Evolutionary conservation across 2,329 filamentous ascomycete species (phyloP), one percentile per base, ranked within the genome.

Genomic region (Ophiostoma pallidulum): DNA sequence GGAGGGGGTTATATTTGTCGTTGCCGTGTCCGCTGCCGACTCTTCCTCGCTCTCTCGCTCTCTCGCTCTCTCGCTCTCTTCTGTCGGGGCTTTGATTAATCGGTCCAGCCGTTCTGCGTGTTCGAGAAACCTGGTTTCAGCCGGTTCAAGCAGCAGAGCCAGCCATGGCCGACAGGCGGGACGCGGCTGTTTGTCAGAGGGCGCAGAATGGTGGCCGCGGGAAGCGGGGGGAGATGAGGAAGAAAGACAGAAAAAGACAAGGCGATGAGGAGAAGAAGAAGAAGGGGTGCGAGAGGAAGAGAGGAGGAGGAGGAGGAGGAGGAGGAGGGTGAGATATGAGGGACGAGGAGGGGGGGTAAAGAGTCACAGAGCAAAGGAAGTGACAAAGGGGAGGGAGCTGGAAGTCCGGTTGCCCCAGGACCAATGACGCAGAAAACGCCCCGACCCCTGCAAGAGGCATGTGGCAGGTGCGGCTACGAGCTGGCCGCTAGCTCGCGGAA

Each of bases 111-210:
- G 18, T 33, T 39, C 14, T 16, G 39, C 36, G 35, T 46, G 35
- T 33, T 40, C 37, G 29, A 40, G 31, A 47, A 46, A 43, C 43
- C 42, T 46, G 29, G 48, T 39, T 50, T 47, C 48, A 50, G 48
- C 44, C 48, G 48, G 48, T 22, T 40, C 39, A 36, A 35, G 22
- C 29, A 26, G 36, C 32, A 38, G 18, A 24, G 28, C 29, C 39
- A 32, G 38, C 44, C 43, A 46, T 46, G 48, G 28, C 43, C 48
- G 39, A 40, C 35, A 36, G n/a, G 35, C 41, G 28, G 47, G 47
- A 35, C 35, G 24, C 29, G 24, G 14, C 20, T 16, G 26, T 49
- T 46, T 41, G 45, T n/a, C 44, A 46, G 18, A 22, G 31, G 9
- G 35, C 19, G 28, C 19, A 18, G 41, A 20, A 5, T 22, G 24